Conservation (phyloP, 2,329 filamentous ascomycete genomes). For the Aureobasidium vineae region DNA sequence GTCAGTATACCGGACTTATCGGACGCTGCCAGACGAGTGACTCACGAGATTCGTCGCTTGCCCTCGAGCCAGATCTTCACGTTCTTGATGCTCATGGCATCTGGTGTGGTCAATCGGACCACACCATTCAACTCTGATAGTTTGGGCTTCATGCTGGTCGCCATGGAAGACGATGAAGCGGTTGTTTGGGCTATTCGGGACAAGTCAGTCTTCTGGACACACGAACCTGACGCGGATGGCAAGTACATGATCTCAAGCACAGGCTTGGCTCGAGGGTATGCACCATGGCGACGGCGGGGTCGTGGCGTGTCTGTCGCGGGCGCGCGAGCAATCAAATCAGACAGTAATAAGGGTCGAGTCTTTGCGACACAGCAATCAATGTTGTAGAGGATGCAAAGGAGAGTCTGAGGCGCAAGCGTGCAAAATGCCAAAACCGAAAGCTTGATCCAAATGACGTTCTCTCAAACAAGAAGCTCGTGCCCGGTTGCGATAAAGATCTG, state of each 20-base stretch:
- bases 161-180: slow-evolving; percentile 53
- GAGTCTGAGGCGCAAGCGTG: slow-evolving; percentile 3
- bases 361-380: slow-evolving; percentile 7
- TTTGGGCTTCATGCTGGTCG: slow-evolving; percentile 47
- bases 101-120: slow-evolving; percentile 48
- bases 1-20: background rate
- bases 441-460: slow-evolving; percentile 20
- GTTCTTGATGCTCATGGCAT: slow-evolving; percentile 49
- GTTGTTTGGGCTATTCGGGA: slow-evolving; percentile 42
- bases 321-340: background rate
- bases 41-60: slow-evolving; percentile 50
- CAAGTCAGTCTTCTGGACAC: slow-evolving; percentile 17
- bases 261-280: slow-evolving; percentile 32
- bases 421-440: slow-evolving; percentile 24
- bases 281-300: slow-evolving; percentile 22
- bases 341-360: background rate
- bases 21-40: background rate
- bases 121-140: slow-evolving; percentile 48
- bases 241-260: slow-evolving; percentile 47
- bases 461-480: slow-evolving; percentile 24
- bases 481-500: slow-evolving; percentile 18
- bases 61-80: slow-evolving; percentile 50
- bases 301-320: background rate
- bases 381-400: slow-evolving; percentile 11
- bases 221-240: background rate